These are phyloP conservation scores for Kwoniella bestiolae DNA, from an alignment of 768 basidiomycete species.

Conservation along the genomic window DNA sequence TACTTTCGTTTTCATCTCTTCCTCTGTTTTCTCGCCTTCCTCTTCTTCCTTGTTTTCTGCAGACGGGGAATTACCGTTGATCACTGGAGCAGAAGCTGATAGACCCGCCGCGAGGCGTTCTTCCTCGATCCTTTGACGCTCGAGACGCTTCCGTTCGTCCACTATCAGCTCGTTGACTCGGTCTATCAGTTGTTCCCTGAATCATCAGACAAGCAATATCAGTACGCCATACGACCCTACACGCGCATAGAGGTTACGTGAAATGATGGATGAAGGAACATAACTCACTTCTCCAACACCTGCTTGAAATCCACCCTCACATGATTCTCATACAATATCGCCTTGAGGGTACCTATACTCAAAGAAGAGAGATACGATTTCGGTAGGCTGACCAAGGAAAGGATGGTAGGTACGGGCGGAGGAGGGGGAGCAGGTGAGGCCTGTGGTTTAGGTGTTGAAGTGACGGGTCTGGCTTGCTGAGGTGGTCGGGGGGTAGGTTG, in stretches of 20 bases:
- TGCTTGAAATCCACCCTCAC: constrained; percentile 64
- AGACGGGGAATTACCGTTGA: constrained; percentile 2
- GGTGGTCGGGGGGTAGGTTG: constrained; percentile 32
- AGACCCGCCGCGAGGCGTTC: constrained; percentile 39
- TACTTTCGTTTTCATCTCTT: constrained; percentile 18
- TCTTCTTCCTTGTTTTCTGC: constrained; percentile 5
- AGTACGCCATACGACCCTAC: no score
- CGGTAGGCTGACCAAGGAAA: constrained; percentile 70
- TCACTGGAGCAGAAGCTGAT: constrained; percentile 2
- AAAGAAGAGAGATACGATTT: constrained; percentile 66
- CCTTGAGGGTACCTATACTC: constrained; percentile 74
- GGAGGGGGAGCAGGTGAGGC: constrained; percentile 59
- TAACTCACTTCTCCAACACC: constrained; percentile 73
- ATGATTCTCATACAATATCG: constrained; percentile 77
- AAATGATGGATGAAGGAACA: not conserved
- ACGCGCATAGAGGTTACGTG: not conserved
- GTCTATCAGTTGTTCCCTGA: constrained; percentile 45
- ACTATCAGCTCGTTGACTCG: constrained; percentile 50
- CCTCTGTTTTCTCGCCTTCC: constrained; percentile 12
- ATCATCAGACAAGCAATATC: not conserved
- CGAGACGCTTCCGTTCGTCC: constrained; percentile 54
- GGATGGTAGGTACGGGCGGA: constrained; percentile 65
- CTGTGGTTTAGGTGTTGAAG: constrained; percentile 41
- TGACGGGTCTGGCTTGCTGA: constrained; percentile 23
- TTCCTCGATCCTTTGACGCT: constrained; percentile 48